A percentile compares a stretch with the other conserved stretches of the same genome.
These are phyloP conservation scores for Pseudogymnoascus sp. DNA, from an alignment of 2,329 filamentous ascomycete species.

Conservation along the genomic window DNA sequence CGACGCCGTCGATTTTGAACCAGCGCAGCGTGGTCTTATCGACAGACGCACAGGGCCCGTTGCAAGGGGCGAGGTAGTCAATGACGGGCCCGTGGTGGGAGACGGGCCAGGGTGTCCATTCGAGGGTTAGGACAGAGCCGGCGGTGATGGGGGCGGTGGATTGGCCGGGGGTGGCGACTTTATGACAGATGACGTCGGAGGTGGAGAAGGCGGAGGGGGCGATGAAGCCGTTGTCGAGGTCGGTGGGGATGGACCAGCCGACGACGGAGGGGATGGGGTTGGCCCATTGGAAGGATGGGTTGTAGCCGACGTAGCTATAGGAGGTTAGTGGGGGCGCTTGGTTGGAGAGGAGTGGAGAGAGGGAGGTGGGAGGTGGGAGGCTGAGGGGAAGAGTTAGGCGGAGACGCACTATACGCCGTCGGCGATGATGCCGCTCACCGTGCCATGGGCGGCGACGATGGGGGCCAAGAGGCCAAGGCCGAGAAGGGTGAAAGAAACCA, in stretches of 20 bases:
- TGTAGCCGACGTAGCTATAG: constrained; percentile 24
- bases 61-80: constrained; percentile 27
- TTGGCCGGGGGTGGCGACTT: constrained; percentile 42
- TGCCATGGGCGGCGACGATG: constrained; percentile 22
- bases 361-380: background rate
- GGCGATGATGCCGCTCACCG: constrained; percentile 23
- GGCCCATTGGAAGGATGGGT: constrained; percentile 24
- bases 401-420: constrained; percentile 24
- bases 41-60: constrained; percentile 34
- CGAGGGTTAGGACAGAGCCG: constrained; percentile 50
- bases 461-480: constrained; percentile 14
- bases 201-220: constrained; percentile 38
- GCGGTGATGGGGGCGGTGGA: constrained; percentile 51
- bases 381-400: background rate
- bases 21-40: constrained; percentile 33
- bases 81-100: constrained; percentile 43
- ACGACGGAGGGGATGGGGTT: constrained; percentile 22
- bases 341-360: background rate
- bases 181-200: constrained; percentile 56
- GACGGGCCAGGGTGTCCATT: constrained; percentile 61
- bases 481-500: background rate
- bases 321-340: background rate
- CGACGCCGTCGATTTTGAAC: constrained; percentile 38
- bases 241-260: constrained; percentile 48
- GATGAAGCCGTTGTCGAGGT: constrained; percentile 47